phyloP scores from a whole-genome alignment of 257 asterid species.

The Mentha longifolia region DNA sequence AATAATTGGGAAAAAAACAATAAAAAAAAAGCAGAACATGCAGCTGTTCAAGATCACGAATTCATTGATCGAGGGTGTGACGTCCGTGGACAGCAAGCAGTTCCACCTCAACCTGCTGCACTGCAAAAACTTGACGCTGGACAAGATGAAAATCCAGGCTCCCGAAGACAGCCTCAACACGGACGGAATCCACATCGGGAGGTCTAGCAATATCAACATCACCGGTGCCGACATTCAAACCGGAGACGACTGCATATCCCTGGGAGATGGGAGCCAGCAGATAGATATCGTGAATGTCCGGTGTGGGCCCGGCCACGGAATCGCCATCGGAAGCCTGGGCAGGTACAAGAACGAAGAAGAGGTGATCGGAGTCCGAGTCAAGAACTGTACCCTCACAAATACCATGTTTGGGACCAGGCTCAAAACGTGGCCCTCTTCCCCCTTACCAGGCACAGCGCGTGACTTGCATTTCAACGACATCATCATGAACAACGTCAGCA shows the following conservation, averaged over 20 bases:
- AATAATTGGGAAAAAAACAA: too few relatives aligned
- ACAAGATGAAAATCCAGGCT: slow-evolving; percentile 29
- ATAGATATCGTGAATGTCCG: slow-evolving; percentile 31
- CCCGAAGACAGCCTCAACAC: slow-evolving; percentile 50
- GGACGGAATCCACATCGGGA: slow-evolving; percentile 51
- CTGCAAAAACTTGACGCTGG: slow-evolving; percentile 40
- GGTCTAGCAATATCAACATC: slow-evolving; percentile 34
- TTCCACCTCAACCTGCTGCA: slow-evolving; percentile 46
- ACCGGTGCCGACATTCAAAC: slow-evolving; percentile 34
- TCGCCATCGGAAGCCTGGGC: slow-evolving; percentile 51
- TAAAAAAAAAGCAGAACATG: not conserved
- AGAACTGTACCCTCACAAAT: slow-evolving; percentile 39
- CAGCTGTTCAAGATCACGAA: slow-evolving; percentile 26
- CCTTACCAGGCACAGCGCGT: slow-evolving; percentile 27
- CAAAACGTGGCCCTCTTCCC: slow-evolving; percentile 45
- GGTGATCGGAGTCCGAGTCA: slow-evolving; percentile 35
- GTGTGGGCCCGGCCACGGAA: slow-evolving; percentile 59
- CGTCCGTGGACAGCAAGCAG: slow-evolving; percentile 40
- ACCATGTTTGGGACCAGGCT: slow-evolving; percentile 46
- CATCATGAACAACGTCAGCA: slow-evolving; percentile 42
- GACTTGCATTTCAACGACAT: slow-evolving; percentile 38
- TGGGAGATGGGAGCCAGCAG: slow-evolving; percentile 41
- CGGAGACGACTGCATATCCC: slow-evolving; percentile 52
- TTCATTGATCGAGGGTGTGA: slow-evolving; percentile 28
- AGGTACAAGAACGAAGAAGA: slow-evolving; percentile 35